Conservation (phyloP, 805 yeast species). For the Lachancea fermentati region DNA sequence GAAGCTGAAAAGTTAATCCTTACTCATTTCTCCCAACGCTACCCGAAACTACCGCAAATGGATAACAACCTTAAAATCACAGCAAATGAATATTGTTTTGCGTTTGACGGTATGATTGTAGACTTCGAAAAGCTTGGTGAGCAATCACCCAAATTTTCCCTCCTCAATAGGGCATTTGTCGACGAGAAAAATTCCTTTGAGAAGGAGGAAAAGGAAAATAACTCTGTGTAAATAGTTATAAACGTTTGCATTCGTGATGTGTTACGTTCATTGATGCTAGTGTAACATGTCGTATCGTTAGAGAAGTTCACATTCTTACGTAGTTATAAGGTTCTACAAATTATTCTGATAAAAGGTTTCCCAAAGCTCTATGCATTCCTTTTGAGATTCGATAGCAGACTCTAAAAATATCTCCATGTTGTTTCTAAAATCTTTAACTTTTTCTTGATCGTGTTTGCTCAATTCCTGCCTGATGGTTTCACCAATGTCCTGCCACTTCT, state of each 20-base stretch:
- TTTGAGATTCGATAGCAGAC: slow-evolving; percentile 85
- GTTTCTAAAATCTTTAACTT: slow-evolving; percentile 77
- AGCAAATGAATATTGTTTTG: slow-evolving; percentile 41
- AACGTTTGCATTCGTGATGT: too few relatives aligned
- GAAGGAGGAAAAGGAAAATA: slow-evolving; percentile 23
- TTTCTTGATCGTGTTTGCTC: slow-evolving; percentile 61
- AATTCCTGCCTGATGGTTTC: slow-evolving; percentile 64
- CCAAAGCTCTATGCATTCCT: slow-evolving; percentile 85
- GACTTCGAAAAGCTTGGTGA: slow-evolving; percentile 40
- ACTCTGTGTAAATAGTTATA: too few relatives aligned
- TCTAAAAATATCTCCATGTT: slow-evolving; percentile 88
- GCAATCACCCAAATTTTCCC: slow-evolving; percentile 26
- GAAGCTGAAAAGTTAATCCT: slow-evolving; percentile 61
- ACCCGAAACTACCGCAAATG: slow-evolving; percentile 50
- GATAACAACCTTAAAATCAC: slow-evolving; percentile 25
- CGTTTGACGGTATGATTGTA: slow-evolving; percentile 62
- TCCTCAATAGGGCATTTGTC: slow-evolving; percentile 28
- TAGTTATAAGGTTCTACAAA: slow-evolving; percentile 14
- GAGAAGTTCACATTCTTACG: slow-evolving; percentile 2
- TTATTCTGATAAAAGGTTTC: slow-evolving; percentile 74
- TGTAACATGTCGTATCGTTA: background rate
- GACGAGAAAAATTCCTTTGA: slow-evolving; percentile 29
- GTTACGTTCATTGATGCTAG: too few relatives aligned
- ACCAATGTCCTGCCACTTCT: slow-evolving; percentile 58
- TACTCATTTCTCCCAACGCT: slow-evolving; percentile 92